A percentile compares a stretch with the other conserved stretches of the same genome.
phyloP scores from a whole-genome alignment of 306 rosid species.

The Cicer cuneatum region DNA sequence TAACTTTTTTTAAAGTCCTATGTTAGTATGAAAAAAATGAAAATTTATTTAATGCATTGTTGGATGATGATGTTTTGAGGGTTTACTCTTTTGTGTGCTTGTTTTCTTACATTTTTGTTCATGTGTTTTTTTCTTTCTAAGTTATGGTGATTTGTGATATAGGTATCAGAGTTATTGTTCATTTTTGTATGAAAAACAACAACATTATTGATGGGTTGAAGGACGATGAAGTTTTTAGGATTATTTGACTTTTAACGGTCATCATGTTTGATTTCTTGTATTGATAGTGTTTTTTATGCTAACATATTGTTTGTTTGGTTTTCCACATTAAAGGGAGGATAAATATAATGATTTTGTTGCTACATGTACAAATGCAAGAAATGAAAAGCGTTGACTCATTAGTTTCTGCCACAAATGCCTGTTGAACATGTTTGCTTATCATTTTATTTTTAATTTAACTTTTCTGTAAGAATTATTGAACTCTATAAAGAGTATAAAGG shows the following conservation, averaged over 20 bases:
- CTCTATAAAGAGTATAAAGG: background rate
- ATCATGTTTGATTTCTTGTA: background rate
- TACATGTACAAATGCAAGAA: constrained; percentile 53
- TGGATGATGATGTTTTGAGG: no score
- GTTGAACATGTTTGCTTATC: constrained; percentile 59
- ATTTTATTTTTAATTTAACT: background rate
- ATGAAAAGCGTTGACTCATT: constrained; percentile 56
- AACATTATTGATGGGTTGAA: no score
- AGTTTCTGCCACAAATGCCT: constrained; percentile 68
- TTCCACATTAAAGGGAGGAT: constrained; percentile 47
- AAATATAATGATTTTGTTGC: constrained; percentile 49
- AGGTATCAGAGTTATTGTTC: no score
- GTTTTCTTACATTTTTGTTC: no score
- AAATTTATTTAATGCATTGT: no score
- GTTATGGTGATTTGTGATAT: no score
- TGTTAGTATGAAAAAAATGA: no score
- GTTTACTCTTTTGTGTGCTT: no score
- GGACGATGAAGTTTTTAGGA: background rate
- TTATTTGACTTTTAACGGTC: background rate
- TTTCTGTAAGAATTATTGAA: background rate
- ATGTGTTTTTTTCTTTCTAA: no score
- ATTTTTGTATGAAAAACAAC: no score
- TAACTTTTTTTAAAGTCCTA: no score
- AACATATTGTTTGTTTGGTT: background rate
- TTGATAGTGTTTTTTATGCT: background rate